Conservation (phyloP, 257 asterid species). For the Ilex asprella region DNA sequence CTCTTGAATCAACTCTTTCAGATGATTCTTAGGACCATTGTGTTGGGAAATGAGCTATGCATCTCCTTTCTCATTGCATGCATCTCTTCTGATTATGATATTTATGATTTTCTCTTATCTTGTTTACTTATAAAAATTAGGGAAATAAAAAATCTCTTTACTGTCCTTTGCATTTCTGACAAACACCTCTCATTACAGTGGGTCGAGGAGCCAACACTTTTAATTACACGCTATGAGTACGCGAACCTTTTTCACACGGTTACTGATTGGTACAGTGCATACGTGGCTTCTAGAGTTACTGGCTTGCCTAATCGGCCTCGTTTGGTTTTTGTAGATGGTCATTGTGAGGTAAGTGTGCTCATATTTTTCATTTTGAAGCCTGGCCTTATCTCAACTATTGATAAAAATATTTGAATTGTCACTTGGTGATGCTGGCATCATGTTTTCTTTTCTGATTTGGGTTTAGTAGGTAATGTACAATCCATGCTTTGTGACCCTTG, state of each 20-base stretch:
- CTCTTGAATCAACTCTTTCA: too few species aligned
- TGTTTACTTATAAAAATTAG: not conserved
- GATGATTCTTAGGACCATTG: not conserved
- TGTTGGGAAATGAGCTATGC: not conserved
- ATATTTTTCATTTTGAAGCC: too few species aligned
- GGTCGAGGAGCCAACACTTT: conserved; percentile 87
- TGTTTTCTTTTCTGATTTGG: not conserved
- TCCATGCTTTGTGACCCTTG: too few species aligned
- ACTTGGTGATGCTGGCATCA: too few species aligned
- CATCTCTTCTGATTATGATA: not conserved
- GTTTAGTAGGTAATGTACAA: too few species aligned
- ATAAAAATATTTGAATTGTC: too few species aligned
- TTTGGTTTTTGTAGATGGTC: conserved; percentile 89
- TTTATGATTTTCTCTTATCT: not conserved
- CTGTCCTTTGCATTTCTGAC: not conserved
- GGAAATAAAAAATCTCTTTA: not conserved
- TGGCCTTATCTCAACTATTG: too few species aligned
- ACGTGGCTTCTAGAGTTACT: conserved; percentile 79
- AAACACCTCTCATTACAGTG: conserved; percentile 46
- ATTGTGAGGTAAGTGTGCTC: conserved; percentile 63
- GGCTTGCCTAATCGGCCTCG: conserved; percentile 91
- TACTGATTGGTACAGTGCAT: conserved; percentile 98
- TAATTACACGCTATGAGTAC: conserved; percentile 86
- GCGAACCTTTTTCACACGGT: conserved; percentile 94
- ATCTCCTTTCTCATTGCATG: not conserved